Evolutionary conservation across 2,329 filamentous ascomycete genomes (phyloP), one percentile per base, ranked within the genome.

Genomic region (Botrytis sinoallii): DNA sequence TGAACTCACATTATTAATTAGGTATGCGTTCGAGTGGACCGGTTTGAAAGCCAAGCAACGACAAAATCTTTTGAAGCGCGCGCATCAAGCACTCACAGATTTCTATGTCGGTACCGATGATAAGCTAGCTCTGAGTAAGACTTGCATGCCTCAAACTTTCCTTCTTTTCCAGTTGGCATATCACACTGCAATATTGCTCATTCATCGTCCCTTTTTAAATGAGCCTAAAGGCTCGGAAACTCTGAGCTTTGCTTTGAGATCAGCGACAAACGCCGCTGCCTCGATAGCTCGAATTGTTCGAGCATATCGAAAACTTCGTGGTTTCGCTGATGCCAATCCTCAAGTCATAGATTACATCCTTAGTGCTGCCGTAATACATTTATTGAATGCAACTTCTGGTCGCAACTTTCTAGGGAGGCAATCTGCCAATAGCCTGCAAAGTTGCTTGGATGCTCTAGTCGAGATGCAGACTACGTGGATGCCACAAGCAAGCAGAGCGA

Each of bases 141-240:
- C 44, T 44, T 35, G 14, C 63, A 48, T 66, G 64, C 64, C 64
- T 48, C 44, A 52, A 66, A 66, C 64, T 48, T 66, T 48, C 20
- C 64, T 66, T 48, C 63, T 66, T 25, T 66, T 66, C 29, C 63
- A 66, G 44, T 48, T 66, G 20, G 63, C 63, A 48, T 66, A 66
- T 46, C 42, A 66, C n/a, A 48, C 63, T 25, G 63, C 42, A 32
- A 29, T 65, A 32, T 65, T 66, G 42, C 63, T 66, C 42, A 66
- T 66, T 48, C 42, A 66, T 29, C 42, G 63, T 1, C 63, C 63
- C 12, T 48, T 66, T 46, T 16, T 48, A 8, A 66, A 66, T 25
- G 63, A 66, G 29, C 63, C 63, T 25, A 66, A 48, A 25, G 63
- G 63, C 5, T 66, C 63, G 20, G 63, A 66, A 22, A 48, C 63